These are phyloP conservation scores for Arachis monticola DNA, from an alignment of 331 rosid species.

Conservation along the genomic window DNA sequence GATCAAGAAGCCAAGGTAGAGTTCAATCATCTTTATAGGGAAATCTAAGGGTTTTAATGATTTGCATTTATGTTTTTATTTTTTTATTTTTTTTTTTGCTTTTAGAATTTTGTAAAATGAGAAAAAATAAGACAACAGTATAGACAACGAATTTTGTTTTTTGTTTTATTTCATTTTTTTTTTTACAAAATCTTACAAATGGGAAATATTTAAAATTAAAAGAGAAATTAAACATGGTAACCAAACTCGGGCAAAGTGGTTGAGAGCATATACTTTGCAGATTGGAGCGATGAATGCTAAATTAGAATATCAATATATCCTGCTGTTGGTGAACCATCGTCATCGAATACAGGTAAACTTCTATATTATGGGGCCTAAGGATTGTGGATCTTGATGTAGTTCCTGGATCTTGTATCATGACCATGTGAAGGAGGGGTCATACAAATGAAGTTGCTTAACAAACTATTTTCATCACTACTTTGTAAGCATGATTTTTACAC, in stretches of 20 bases:
- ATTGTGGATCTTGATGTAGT: background rate
- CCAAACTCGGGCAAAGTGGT: background rate
- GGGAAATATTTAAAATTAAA: too few relatives aligned
- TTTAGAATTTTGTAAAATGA: too few relatives aligned
- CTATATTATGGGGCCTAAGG: slow-evolving; percentile 2
- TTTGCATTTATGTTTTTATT: background rate
- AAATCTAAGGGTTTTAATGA: background rate
- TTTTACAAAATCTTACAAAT: too few relatives aligned
- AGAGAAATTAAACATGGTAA: background rate
- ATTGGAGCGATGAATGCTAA: background rate
- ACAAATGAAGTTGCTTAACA: background rate
- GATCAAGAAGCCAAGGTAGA: background rate
- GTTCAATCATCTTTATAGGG: slow-evolving; percentile 18
- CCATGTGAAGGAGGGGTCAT: slow-evolving; percentile 32
- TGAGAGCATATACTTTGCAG: background rate
- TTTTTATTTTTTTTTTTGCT: background rate
- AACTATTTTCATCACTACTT: background rate
- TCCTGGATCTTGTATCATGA: background rate
- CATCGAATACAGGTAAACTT: slow-evolving; percentile 8
- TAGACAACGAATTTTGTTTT: too few relatives aligned
- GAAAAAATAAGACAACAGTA: too few relatives aligned
- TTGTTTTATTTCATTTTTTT: too few relatives aligned
- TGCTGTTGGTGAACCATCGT: slow-evolving; percentile 2
- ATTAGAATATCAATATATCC: background rate
- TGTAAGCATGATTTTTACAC: background rate